Conservation (phyloP, 441 rosid genomes). For the Gossypium armourianum region DNA sequence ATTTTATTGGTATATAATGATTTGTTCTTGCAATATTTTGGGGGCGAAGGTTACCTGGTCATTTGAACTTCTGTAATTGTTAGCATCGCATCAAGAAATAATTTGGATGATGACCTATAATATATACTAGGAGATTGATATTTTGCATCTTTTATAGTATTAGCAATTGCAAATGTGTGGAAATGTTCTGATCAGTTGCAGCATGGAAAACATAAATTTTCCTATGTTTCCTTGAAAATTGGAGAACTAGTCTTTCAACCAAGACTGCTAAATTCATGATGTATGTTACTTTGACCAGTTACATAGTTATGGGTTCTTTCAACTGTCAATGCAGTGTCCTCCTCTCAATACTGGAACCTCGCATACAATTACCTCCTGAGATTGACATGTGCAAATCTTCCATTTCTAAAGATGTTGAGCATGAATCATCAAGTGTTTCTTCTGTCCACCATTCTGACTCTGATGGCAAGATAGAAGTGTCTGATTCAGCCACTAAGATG, state of each 20-base stretch:
- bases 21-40: slow-evolving; percentile 8
- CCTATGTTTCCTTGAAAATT: background rate
- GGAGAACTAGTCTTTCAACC: background rate
- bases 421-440: slow-evolving; percentile 26
- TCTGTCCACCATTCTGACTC: slow-evolving; percentile 26
- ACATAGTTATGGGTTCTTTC: slow-evolving; percentile 21
- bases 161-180: background rate
- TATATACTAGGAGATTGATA: background rate
- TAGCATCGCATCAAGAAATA: slow-evolving; percentile 1
- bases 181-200: background rate
- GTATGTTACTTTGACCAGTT: background rate
- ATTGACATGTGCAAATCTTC: slow-evolving; percentile 62
- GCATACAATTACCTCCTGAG: slow-evolving; percentile 59
- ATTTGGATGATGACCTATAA: slow-evolving; percentile 1
- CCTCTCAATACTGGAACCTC: slow-evolving; percentile 72
- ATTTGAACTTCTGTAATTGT: background rate
- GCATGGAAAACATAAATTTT: background rate
- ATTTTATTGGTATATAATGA: slow-evolving; percentile 6
- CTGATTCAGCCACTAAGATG: slow-evolving; percentile 37
- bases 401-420: slow-evolving; percentile 29
- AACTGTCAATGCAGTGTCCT: slow-evolving; percentile 52
- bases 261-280: background rate
- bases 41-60: background rate
- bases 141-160: slow-evolving; percentile 3
- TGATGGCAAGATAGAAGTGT: slow-evolving; percentile 42